phyloP scores from a whole-genome alignment of 306 rosid genomes.

The Acacia confusa region DNA sequence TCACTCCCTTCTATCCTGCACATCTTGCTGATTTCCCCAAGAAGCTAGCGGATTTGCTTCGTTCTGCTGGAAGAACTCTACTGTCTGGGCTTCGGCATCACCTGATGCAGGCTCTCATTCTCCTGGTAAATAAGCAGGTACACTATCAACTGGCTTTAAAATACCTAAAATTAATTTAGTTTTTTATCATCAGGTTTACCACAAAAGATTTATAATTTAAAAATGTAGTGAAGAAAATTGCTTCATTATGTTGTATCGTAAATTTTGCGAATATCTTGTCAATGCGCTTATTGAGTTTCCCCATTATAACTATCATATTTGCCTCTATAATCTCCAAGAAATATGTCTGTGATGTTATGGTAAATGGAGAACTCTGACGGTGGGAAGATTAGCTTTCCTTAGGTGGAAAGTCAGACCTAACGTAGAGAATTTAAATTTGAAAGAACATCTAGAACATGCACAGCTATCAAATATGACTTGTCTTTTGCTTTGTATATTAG shows the following conservation, averaged over 20 bases:
- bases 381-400: background rate
- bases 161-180: background rate
- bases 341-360: background rate
- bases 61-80: constrained; percentile 49
- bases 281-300: background rate
- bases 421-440: background rate
- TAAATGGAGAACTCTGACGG: background rate
- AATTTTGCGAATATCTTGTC: background rate
- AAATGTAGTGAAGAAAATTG: background rate
- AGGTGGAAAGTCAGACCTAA: background rate
- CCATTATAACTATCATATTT: background rate
- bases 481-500: constrained; percentile 29
- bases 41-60: constrained; percentile 61
- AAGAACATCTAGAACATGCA: background rate
- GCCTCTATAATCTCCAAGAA: background rate
- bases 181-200: background rate
- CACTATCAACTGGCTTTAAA: background rate
- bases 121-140: constrained; percentile 67
- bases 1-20: constrained; percentile 60
- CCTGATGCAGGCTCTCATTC: constrained; percentile 59
- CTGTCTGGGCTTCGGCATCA: constrained; percentile 64
- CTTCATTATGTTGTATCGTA: background rate
- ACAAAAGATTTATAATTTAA: background rate
- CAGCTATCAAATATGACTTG: background rate
- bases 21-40: constrained; percentile 62